A percentile compares a stretch with the other conserved stretches of the same genome.
Conservation (phyloP, 2,329 filamentous ascomycete species). For the Westerdykella ornata region DNA sequence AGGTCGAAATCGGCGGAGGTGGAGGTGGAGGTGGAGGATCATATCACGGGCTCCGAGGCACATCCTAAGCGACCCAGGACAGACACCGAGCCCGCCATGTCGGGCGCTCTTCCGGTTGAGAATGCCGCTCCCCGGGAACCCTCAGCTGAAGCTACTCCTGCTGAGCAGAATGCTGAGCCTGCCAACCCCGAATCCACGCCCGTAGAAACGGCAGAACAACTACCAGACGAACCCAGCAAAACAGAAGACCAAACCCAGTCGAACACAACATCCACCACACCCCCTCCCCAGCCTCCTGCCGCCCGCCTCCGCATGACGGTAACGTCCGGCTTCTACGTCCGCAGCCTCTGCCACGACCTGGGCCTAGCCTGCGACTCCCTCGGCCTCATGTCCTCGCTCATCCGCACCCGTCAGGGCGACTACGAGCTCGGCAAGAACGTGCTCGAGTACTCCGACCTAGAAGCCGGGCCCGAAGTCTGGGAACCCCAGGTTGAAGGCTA, state of each 20-base stretch:
- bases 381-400: slow-evolving; percentile 78
- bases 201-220: not conserved
- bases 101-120: slow-evolving; percentile 23
- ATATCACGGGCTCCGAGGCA: slow-evolving; percentile 6
- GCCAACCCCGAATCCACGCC: not conserved
- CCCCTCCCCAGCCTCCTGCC: slow-evolving; percentile 51
- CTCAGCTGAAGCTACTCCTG: not conserved
- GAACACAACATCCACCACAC: not conserved
- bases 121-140: slow-evolving; percentile 1
- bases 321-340: slow-evolving; percentile 93
- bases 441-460: slow-evolving; percentile 70
- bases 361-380: slow-evolving; percentile 74
- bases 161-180: not conserved
- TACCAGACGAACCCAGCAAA: not conserved
- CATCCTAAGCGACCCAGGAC: slow-evolving; percentile 20
- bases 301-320: slow-evolving; percentile 83
- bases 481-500: slow-evolving; percentile 62
- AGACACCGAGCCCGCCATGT: slow-evolving; percentile 28
- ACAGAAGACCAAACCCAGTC: not conserved
- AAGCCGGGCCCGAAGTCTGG: slow-evolving; percentile 74
- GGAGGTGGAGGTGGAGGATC: slow-evolving; percentile 11
- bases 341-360: slow-evolving; percentile 86
- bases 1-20: slow-evolving; percentile 11
- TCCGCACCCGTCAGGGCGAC: slow-evolving; percentile 72
- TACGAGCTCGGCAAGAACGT: slow-evolving; percentile 70